These are phyloP conservation scores for Quercus engelmannii DNA, from an alignment of 306 rosid genomes.

Conservation along the genomic window DNA sequence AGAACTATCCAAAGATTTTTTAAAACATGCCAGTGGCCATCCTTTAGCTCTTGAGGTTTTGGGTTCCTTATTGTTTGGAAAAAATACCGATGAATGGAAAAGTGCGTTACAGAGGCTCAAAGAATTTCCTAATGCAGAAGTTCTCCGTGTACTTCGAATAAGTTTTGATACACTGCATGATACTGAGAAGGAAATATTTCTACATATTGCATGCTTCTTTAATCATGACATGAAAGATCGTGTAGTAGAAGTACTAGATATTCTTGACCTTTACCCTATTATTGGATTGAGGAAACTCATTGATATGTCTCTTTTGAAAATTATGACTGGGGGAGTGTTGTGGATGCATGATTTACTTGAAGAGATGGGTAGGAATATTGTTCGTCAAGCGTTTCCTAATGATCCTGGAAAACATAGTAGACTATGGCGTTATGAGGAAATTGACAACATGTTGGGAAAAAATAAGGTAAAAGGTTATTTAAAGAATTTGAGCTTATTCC, in stretches of 20 bases:
- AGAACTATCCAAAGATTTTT: accelerated
- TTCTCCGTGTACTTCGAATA: background rate
- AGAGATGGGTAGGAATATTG: background rate
- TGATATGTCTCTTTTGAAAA: background rate
- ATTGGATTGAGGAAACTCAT: background rate
- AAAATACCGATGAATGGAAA: background rate
- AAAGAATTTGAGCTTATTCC: no score
- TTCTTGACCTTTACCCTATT: background rate
- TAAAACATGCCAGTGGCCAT: accelerated
- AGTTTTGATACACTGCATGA: background rate
- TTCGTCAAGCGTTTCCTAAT: accelerated
- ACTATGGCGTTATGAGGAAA: background rate
- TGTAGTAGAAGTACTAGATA: background rate
- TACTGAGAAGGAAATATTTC: background rate
- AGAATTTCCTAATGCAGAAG: background rate
- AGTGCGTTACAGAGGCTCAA: background rate
- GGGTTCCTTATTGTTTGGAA: background rate
- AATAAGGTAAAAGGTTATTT: background rate
- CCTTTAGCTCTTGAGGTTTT: background rate
- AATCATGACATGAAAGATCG: background rate
- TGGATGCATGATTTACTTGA: background rate
- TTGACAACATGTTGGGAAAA: background rate
- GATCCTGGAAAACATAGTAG: background rate
- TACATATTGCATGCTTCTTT: background rate
- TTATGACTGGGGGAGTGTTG: accelerated